Base-by-base conservation (phyloP, 495 filamentous ascomycete species). In the Penicillium goetzii region DNA sequence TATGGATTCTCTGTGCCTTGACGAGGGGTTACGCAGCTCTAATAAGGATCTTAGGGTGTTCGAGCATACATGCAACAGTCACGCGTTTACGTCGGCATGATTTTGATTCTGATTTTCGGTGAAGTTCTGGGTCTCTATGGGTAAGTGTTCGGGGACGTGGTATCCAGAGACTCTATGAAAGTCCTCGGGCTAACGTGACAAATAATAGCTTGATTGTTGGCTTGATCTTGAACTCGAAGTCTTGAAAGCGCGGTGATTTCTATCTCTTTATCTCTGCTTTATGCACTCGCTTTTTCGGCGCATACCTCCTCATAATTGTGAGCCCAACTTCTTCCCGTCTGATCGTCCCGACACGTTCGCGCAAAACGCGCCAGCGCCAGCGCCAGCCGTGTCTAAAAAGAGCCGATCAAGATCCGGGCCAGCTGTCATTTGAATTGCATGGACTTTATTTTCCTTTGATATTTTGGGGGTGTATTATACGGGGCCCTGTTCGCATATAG, bases 101-200 rank as follows among this genome's bases (percentile, higher is more conserved):
- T 99, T 60, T 76, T 99, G 68, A 97, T 99, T 63, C 83, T 99
- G 67, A 99, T 99, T 86, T 99, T 99, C 73, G 94, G 91, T 53
- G 95, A 99, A 83, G 95, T 99, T 23, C 76, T 99, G 66, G 95
- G 95, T 68, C 88, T 99, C 43, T 99, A 99, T 72, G 96, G 96
- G 90, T 96, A 85, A 66, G 90, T 82, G 62, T 33, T 59, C 28
- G 17, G 52, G 36, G 40, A 6, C n/a, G 34, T 25, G 21, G 19
- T 47, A 5, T 4, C 5, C 43, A 4, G 10, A 47, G 4, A 43
- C 6, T 8, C 21, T 4, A 4, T 23, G 14, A 51, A n/a, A 47
- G 12, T 5, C 15, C 47, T 8, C 10, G 25, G 64, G 59, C 74
- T 79, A 71, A 80, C 60, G 15, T 32, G 26, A n/a, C 12, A 11